Evolutionary conservation across 371 early-diverging fungal genomes (phyloP), one percentile per base, ranked within the genome.

Genomic region (Nematocida parisii): DNA sequence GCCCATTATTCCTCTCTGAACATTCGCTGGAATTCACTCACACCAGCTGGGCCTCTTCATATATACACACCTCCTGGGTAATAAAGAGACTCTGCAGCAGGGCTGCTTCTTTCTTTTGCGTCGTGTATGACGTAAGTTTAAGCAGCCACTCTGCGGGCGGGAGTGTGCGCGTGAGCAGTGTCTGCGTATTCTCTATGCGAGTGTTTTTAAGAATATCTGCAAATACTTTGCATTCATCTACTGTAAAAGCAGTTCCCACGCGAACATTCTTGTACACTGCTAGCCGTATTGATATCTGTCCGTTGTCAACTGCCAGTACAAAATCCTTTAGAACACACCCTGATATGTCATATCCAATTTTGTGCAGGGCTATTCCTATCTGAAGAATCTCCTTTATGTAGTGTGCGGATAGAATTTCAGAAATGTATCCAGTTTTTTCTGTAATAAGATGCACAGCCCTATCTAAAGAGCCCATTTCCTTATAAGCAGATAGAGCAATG

Each of bases 1-100:
- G 18, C 13, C 18, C 52, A 18, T 50, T 18, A 50, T 4, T 50
- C 0, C 52, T 50, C 58, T 2, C 27, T 58, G 27, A 22, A 58
- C 11, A 44, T 3, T 42, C 42, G 1, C 27, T 15, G 11, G 1
- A 45, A 15, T 11, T 42, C 42, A 40, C 13, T 64, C 44, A 64
- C 18, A 42, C 64, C 22, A 64, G 39, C 33, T 64, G 64, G 7
- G 22, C 44, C 13, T 57, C 44, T 50, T 75, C 75, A 55, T 75
- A 75, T 42, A 75, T 75, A 20, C 57, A 42, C 7, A 75, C 75
- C 42, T 75, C 75, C 54, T 75, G 75, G 1, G 75, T 40, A 24
- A 75, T 75, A 47, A 75, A 75, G 22, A 66, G 50, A 50, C 45
- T 67, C 20, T 75, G 66, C 7, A 75, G 75, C 55, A 11, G 55